Percentiles rank a stretch among this genome's conserved stretches.
phyloP scores from a whole-genome alignment of 495 filamentous ascomycete species.

The Talaromyces liani region DNA sequence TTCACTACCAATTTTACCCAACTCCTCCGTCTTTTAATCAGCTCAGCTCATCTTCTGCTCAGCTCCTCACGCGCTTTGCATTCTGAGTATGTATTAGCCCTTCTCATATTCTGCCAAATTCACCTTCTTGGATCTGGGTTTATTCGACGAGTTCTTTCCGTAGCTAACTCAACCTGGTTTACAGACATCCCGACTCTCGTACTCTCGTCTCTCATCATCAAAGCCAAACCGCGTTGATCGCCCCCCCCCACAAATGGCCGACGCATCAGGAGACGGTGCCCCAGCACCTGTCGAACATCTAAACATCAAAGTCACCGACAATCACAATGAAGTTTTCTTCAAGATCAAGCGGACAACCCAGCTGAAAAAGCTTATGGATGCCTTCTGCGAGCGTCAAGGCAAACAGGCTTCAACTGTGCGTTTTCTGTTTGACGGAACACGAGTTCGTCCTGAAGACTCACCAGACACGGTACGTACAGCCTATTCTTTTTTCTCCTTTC shows the following conservation, averaged over 20 bases:
- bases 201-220: background rate
- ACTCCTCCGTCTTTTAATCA: background rate
- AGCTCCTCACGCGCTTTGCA: background rate
- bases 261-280: slow-evolving; percentile 34
- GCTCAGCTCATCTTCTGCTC: background rate
- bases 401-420: slow-evolving; percentile 78
- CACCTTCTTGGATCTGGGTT: background rate
- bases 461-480: slow-evolving; percentile 74
- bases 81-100: background rate
- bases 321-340: slow-evolving; percentile 99
- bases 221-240: background rate
- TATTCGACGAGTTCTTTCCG: background rate
- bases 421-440: slow-evolving; percentile 91
- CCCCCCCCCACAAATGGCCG: slow-evolving; percentile 33
- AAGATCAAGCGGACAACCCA: slow-evolving; percentile 98
- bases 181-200: background rate
- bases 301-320: slow-evolving; percentile 99
- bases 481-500: background rate
- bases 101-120: background rate
- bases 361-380: slow-evolving; percentile 97
- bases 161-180: background rate
- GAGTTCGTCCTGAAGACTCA: slow-evolving; percentile 82
- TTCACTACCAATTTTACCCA: background rate
- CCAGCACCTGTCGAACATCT: slow-evolving; percentile 71
- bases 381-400: slow-evolving; percentile 95